Evolutionary conservation across 176 grass and related monocot species (phyloP), one percentile per base, ranked within the genome.

Genomic region (Bonia amplexicaulis): DNA sequence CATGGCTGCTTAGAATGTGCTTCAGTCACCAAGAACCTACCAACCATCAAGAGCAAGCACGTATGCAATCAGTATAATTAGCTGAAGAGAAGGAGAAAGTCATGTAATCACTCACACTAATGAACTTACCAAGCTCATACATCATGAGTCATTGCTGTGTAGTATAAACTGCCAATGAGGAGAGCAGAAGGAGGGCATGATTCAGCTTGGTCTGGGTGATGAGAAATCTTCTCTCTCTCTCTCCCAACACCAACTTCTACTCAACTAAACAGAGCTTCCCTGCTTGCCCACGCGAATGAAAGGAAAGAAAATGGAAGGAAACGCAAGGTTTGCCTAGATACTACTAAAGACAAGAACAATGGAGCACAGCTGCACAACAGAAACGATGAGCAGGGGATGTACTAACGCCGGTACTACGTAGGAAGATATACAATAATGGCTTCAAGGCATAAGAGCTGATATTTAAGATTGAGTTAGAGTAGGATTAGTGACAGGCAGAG

Each of bases 11-110:
- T 54, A 42, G 48, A 27, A 64, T 11, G 53, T 16, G 14, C 73
- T 78, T 78, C 23, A 62, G 41, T 87, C 51, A 80, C 80, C 68
- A 62, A 84, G 71, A 76, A 78, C 82, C 87, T 89, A 72, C 59
- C n/a, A 73, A n/a, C 68, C 29, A 47, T 22, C 20, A 53, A 71
- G 35, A 8, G 12, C 9, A 42, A 79, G 57, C 45, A 77, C 37
- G 71, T 7, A 20, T 26, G 8, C 49, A 55, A 20, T 52, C 67
- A 87, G 22, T 6, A 57, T 72, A 29, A 4, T 20, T 39, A 82
- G 35, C 25, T 33, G 40, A 5, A 55, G 66, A 82, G 37, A 4
- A 86, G 55, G 15, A 61, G 1, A 12, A 49, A 66, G 47, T 0
- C 23, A 47, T 65, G 0, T 22, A 77, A 82, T 63, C 54, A 68